Percentiles rank a stretch among this genome's conserved stretches.
Evolutionary conservation across 306 rosid species (phyloP).

Genomic region (Ochetophila trinervis): DNA sequence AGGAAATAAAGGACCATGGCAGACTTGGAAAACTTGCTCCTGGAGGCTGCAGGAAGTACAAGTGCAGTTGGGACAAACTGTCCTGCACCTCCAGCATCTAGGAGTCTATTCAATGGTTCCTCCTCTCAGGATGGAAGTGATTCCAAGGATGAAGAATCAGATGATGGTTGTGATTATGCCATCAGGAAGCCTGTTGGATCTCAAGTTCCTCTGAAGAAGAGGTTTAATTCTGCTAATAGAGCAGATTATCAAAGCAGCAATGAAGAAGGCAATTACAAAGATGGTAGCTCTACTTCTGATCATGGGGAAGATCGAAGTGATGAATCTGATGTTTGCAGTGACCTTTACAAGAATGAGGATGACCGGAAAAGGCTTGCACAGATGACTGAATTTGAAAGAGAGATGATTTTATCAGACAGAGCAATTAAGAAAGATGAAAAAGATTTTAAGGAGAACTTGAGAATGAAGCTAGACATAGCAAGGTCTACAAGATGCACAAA

Average conservation of each 20-base stretch:
- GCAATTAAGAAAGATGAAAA: slow-evolving; percentile 51
- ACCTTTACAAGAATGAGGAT: slow-evolving; percentile 59
- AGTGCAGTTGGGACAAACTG: slow-evolving; percentile 30
- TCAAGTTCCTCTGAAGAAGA: slow-evolving; percentile 61
- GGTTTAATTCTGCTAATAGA: slow-evolving; percentile 33
- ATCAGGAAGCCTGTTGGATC: slow-evolving; percentile 30
- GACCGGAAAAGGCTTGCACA: slow-evolving; percentile 48
- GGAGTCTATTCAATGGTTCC: slow-evolving; percentile 18
- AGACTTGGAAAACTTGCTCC: slow-evolving; percentile 65
- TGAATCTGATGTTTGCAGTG: slow-evolving; percentile 53
- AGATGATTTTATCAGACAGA: slow-evolving; percentile 55
- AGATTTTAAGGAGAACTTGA: slow-evolving; percentile 40
- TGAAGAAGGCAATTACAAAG: slow-evolving; percentile 12
- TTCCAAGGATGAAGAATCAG: slow-evolving; percentile 43
- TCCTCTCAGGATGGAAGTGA: slow-evolving; percentile 27
- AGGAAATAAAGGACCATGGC: slow-evolving; percentile 28
- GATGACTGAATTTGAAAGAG: slow-evolving; percentile 64
- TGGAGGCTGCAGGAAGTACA: slow-evolving; percentile 71
- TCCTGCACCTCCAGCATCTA: slow-evolving; percentile 26
- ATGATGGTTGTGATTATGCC: slow-evolving; percentile 24
- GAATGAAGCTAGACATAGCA: slow-evolving; percentile 38
- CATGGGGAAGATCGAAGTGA: slow-evolving; percentile 36
- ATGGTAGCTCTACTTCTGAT: slow-evolving; percentile 25
- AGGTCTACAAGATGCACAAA: slow-evolving; percentile 19
- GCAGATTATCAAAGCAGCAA: slow-evolving; percentile 19